Evolutionary conservation across 2,329 filamentous ascomycete species (phyloP).

Genomic region (Ceratocystis albifundus): DNA sequence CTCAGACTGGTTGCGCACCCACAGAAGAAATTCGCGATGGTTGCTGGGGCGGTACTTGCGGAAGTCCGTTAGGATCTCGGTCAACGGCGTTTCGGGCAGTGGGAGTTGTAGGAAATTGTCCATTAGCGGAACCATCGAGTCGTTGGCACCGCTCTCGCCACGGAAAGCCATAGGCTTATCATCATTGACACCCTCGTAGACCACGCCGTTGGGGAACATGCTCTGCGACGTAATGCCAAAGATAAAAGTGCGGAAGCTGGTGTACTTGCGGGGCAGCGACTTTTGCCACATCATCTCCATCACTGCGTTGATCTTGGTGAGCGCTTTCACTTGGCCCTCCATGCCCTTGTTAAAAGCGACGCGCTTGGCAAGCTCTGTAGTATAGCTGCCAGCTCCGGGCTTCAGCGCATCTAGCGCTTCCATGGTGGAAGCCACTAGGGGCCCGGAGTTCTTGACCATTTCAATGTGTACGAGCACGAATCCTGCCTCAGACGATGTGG

Average conservation of each 20-base stretch:
- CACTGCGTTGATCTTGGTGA: constrained; percentile 49
- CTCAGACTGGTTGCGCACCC: constrained; percentile 45
- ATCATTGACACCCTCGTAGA: constrained; percentile 74
- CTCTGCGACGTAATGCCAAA: constrained; percentile 87
- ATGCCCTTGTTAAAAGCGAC: constrained; percentile 53
- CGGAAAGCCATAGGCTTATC: constrained; percentile 65
- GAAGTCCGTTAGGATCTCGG: constrained; percentile 79
- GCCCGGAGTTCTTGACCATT: constrained; percentile 81
- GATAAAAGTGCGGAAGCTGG: constrained; percentile 88
- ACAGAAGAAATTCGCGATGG: constrained; percentile 72
- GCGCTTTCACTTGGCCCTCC: constrained; percentile 47
- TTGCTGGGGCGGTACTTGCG: constrained; percentile 78
- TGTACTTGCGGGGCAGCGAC: constrained; percentile 73
- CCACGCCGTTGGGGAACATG: constrained; percentile 86
- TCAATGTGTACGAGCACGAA: constrained; percentile 94
- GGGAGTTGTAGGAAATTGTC: constrained; percentile 76
- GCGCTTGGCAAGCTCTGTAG: constrained; percentile 35
- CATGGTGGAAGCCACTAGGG: constrained; percentile 61
- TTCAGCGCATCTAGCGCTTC: constrained; percentile 49
- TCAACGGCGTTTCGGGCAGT: constrained; percentile 84
- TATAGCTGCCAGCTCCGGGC: constrained; percentile 21
- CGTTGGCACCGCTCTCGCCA: constrained; percentile 86
- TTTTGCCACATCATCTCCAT: constrained; percentile 92
- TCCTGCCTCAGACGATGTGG: constrained; percentile 77
- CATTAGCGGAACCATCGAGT: constrained; percentile 83